These are phyloP conservation scores for Rubia tinctorum DNA, from an alignment of 305 asterid species.

Conservation along the genomic window DNA sequence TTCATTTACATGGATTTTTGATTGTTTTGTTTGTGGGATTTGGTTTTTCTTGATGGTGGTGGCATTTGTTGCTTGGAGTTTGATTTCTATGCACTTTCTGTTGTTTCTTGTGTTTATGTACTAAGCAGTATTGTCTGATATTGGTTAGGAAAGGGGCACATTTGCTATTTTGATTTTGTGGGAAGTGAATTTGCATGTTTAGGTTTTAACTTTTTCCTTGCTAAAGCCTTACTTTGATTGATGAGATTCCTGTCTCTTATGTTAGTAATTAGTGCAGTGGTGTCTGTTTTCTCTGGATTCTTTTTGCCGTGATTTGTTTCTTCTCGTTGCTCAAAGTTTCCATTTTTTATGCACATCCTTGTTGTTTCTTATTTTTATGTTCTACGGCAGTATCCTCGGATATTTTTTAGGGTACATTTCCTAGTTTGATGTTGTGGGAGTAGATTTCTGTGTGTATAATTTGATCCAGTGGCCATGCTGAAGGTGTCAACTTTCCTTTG, in stretches of 20 bases:
- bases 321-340: slow-evolving; percentile 14
- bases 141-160: not conserved
- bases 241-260: not conserved
- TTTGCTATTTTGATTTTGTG: not conserved
- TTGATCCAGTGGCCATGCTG: not conserved
- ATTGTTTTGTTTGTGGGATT: not conserved
- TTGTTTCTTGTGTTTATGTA: not conserved
- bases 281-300: not conserved
- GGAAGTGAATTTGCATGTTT: not conserved
- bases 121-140: not conserved
- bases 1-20: not conserved
- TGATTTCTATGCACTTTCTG: not conserved
- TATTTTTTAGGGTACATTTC: not conserved
- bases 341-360: slow-evolving; percentile 10
- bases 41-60: not conserved
- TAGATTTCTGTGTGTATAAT: not conserved
- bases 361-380: not conserved
- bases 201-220: not conserved
- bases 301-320: not conserved
- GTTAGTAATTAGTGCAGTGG: not conserved
- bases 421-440: not conserved
- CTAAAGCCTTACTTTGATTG: not conserved
- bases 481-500: not conserved
- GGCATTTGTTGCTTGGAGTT: not conserved
- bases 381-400: not conserved